Evolutionary conservation across 176 grass and related monocot genomes (phyloP).

Genomic region (Oropetium thomaeum): DNA sequence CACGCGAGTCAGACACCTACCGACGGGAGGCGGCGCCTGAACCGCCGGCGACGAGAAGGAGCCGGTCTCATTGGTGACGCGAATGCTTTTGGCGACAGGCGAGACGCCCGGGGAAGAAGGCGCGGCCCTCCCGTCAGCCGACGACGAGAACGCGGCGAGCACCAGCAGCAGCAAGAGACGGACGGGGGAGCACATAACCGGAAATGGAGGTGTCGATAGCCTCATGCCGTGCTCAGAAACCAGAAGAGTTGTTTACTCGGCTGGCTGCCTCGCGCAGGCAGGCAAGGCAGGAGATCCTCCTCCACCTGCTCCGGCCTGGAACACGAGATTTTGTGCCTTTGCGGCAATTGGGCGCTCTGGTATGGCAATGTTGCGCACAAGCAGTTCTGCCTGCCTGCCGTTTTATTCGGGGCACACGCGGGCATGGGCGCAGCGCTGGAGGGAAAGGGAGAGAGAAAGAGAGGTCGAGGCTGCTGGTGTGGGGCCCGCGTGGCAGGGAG

Average conservation of each 20-base stretch:
- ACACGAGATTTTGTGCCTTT: constrained; percentile 28
- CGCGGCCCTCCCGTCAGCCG: constrained; percentile 12
- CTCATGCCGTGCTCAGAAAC: constrained; percentile 11
- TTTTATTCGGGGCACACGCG: not conserved
- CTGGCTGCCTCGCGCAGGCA: not conserved
- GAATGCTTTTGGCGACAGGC: not conserved
- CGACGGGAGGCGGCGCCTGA: constrained; percentile 44
- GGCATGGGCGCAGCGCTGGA: not conserved
- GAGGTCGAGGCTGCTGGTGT: not conserved
- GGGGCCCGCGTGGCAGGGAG: not conserved
- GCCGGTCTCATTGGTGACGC: not conserved
- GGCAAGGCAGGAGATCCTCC: too few relatives aligned
- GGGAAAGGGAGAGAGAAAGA: not conserved
- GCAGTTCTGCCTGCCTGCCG: not conserved
- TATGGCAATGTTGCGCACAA: not conserved
- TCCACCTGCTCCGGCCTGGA: not conserved
- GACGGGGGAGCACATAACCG: not conserved
- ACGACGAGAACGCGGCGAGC: not conserved
- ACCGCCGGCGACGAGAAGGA: not conserved
- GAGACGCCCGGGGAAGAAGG: not conserved
- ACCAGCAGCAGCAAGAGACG: constrained; percentile 16
- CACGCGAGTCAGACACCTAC: constrained; percentile 20
- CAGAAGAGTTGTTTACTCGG: not conserved
- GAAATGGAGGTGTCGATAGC: constrained; percentile 12
- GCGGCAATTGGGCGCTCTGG: not conserved